Base-by-base conservation (phyloP, 352 stramenopile genomes). In the Thalassiosira mediterranea region DNA sequence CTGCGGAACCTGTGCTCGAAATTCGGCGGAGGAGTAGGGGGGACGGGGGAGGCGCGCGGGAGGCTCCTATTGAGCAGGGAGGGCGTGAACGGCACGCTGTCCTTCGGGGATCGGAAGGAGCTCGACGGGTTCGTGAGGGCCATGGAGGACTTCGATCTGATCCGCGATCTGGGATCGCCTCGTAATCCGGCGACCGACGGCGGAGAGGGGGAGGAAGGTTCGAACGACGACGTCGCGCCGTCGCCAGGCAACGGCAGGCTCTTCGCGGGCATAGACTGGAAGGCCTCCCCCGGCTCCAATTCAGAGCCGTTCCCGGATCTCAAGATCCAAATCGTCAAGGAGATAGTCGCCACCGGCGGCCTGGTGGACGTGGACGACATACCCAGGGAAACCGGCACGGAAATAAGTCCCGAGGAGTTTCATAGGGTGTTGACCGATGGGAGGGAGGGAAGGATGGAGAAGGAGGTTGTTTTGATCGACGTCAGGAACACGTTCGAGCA, bases 401-500 rank as follows among this genome's bases (percentile, higher is more conserved):
- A 92, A 54, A 76, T 92, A 19, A 72, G 69, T 69, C 68, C 83
- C 8, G 48, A 74, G 37, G 72, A 90, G 38, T 92, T 92, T 64
- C 86, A 92, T 68, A 3, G 67, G 23, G 76, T 77, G 34, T 72
- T 88, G 3, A 25, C 62, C n/a, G 34, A 74, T 4, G 31, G 37
- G 25, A 23, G 37, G 17, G 53, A 11, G 3, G 42, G 51, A 13
- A 54, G 17, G 21, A 54, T 34, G 46, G 70, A 51, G 49, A 73
- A 81, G 25, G 72, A 83, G 37, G 77, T 87, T 2, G 81, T 88
- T 7, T 34, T 92, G 5, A 88, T 92, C 67, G 86, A 92, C 73
- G 86, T 92, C 26, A 71, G 86, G 25, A 92, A 92, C 73, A 87
- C 83, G 15, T 91, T 91, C 73, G 86, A 92, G 49, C 66, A 90